phyloP scores from a whole-genome alignment of 768 basidiomycete species.

The Phlebiopsis gigantea region DNA sequence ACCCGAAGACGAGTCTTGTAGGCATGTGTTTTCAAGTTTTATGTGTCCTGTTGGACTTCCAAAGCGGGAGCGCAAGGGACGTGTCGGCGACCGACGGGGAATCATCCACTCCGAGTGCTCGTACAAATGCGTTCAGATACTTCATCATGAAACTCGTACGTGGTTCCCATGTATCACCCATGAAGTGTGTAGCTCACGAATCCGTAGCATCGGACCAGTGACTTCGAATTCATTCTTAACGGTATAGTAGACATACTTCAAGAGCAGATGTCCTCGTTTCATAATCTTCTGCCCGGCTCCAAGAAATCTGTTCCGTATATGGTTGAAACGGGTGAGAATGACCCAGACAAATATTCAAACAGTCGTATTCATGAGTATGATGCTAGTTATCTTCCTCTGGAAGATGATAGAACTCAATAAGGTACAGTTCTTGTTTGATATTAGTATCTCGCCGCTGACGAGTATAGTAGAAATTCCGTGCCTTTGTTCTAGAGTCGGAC shows the following conservation, averaged over 20 bases:
- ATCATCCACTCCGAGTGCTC: conserved; percentile 45
- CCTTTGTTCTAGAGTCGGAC: conserved; percentile 76
- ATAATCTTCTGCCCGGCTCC: conserved; percentile 81
- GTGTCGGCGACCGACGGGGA: conserved; percentile 37
- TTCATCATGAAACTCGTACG: conserved; percentile 86
- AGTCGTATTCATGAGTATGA: neutral
- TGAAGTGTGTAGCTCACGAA: neutral
- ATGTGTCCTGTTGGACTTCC: conserved; percentile 73
- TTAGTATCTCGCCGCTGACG: neutral
- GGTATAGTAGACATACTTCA: conserved; percentile 66
- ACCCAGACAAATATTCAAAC: neutral
- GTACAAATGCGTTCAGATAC: conserved; percentile 87
- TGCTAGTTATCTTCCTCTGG: conserved; percentile 76
- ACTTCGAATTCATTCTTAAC: conserved; percentile 78
- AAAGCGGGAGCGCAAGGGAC: conserved; percentile 70
- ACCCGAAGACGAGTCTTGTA: conserved; percentile 66
- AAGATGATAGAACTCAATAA: conserved; percentile 91
- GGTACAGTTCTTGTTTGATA: conserved; percentile 32
- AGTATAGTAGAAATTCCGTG: conserved; percentile 74
- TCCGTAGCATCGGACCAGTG: conserved; percentile 78
- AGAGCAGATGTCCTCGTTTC: conserved; percentile 70
- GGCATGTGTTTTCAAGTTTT: conserved; percentile 74
- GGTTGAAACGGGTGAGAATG: conserved; percentile 69
- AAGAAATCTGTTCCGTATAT: conserved; percentile 77
- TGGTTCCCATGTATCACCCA: conserved; percentile 2